Evolutionary conservation across 129 eudicot species (phyloP).

Genomic region (Flaveria bidentis): DNA sequence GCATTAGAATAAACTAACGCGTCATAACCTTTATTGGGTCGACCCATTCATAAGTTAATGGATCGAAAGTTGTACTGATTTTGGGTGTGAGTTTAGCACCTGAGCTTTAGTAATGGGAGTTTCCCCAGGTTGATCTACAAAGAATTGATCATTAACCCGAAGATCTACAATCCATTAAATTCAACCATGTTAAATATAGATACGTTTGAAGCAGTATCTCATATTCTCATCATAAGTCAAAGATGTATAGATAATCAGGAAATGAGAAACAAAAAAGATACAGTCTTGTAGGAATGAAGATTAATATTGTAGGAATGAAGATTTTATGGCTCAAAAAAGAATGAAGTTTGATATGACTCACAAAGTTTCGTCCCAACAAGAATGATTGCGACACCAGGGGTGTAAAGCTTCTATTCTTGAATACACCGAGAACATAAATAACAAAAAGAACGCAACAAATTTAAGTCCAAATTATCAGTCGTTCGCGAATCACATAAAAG

Average conservation of each 20-base stretch:
- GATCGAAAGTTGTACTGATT: background rate
- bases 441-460: background rate
- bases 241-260: background rate
- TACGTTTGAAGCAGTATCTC: background rate
- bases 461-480: constrained; percentile 9
- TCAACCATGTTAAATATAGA: constrained; percentile 7
- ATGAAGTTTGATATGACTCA: constrained; percentile 38
- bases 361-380: constrained; percentile 99
- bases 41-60: background rate
- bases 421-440: constrained; percentile 67
- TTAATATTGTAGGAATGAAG: too few relatives aligned
- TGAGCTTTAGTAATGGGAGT: constrained; percentile 71
- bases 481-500: background rate
- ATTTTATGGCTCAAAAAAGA: too few relatives aligned
- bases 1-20: background rate
- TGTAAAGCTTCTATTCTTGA: constrained; percentile 94
- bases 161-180: constrained; percentile 54
- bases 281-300: background rate
- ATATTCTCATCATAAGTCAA: background rate
- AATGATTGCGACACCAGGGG: constrained; percentile 94
- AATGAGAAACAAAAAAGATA: background rate
- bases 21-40: background rate
- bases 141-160: constrained; percentile 74
- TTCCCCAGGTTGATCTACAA: constrained; percentile 72
- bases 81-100: constrained; percentile 38